phyloP scores from a whole-genome alignment of 257 asterid genomes.

The Solanum appendiculatum region DNA sequence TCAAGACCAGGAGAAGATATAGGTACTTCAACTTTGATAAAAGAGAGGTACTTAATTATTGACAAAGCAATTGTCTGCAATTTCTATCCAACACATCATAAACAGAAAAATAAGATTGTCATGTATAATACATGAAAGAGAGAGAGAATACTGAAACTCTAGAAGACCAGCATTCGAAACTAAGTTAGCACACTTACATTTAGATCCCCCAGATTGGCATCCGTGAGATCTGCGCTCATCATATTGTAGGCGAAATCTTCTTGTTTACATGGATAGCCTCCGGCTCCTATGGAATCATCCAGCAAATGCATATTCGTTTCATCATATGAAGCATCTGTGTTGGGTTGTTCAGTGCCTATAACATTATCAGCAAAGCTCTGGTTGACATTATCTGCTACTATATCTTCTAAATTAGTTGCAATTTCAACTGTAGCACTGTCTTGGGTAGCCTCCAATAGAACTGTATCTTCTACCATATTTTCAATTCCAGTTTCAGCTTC shows the following conservation, averaged over 20 bases:
- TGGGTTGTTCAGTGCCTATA: conserved; percentile 21
- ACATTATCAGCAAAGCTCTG: conserved; percentile 16
- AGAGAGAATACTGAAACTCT: neutral
- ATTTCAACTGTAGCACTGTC: conserved; percentile 24
- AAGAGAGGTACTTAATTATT: neutral
- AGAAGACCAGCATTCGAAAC: neutral
- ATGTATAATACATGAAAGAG: neutral
- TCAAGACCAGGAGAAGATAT: neutral
- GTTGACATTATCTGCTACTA: conserved; percentile 17
- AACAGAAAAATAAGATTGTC: neutral
- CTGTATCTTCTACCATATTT: conserved; percentile 14
- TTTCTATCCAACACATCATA: neutral
- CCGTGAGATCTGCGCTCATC: conserved; percentile 33
- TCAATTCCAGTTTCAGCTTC: conserved; percentile 24
- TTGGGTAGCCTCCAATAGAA: conserved; percentile 14
- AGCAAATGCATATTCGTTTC: conserved; percentile 15
- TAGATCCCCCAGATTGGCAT: conserved; percentile 25
- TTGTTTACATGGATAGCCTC: conserved; percentile 18
- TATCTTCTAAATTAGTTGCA: conserved; percentile 15
- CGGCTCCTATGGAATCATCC: conserved; percentile 24
- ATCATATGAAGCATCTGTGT: conserved; percentile 12
- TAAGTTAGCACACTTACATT: conserved; percentile 33
- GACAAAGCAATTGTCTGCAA: neutral
- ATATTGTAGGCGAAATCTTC: conserved; percentile 27
- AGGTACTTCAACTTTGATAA: neutral